Percentiles rank a stretch among this genome's conserved stretches.
phyloP scores from a whole-genome alignment of 345 rosid species.

The Hevea brasiliensis region DNA sequence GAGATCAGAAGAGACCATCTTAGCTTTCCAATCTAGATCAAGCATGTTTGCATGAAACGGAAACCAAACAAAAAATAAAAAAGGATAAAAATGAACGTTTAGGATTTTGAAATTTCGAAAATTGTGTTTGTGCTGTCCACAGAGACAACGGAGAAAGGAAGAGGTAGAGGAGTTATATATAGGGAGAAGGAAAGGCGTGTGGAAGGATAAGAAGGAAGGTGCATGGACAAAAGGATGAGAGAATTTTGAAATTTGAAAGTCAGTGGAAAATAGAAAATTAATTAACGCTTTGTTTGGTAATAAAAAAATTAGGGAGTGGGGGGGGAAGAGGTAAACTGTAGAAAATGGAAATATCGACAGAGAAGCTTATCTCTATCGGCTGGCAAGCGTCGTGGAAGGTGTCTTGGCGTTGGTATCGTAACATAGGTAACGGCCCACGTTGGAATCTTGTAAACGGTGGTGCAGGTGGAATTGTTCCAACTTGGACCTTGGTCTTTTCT shows the following conservation, averaged over 20 bases:
- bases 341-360: background rate
- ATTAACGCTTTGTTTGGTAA: background rate
- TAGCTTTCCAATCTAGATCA: slow-evolving; percentile 59
- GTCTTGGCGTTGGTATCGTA: background rate
- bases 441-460: slow-evolving; percentile 1
- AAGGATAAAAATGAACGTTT: background rate
- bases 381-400: slow-evolving; percentile 3
- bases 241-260: slow-evolving; percentile 22
- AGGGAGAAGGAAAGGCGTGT: slow-evolving; percentile 24
- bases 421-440: slow-evolving; percentile 1
- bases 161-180: slow-evolving; percentile 11
- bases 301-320: background rate
- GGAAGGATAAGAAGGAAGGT: slow-evolving; percentile 19
- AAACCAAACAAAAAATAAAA: background rate
- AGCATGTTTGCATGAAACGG: slow-evolving; percentile 43
- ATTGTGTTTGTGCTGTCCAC: background rate
- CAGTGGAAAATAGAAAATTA: no score
- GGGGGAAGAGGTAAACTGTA: no score
- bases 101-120: background rate
- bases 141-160: no score
- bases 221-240: slow-evolving; percentile 1
- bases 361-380: slow-evolving; percentile 44
- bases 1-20: slow-evolving; percentile 48
- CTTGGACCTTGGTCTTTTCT: slow-evolving; percentile 25
- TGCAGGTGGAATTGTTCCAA: slow-evolving; percentile 15